Conservation (phyloP, 202 grass and related monocot genomes). For the Carex arenaria region DNA sequence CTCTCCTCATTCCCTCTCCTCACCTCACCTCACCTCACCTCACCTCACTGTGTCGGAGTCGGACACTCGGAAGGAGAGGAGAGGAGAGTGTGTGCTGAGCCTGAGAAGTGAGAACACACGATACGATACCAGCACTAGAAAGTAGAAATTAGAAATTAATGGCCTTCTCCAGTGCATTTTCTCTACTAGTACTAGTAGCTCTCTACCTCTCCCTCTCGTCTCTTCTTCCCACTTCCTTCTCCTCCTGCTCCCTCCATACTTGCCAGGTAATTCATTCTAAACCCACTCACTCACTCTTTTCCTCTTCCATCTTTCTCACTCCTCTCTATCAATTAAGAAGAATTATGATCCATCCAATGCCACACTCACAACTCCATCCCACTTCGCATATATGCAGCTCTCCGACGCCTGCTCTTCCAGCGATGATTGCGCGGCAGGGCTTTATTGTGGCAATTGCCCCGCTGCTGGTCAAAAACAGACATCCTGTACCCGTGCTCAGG, state of each 20-base stretch:
- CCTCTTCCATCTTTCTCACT: neutral
- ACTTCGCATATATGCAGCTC: neutral
- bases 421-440: conserved; percentile 53
- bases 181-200: neutral
- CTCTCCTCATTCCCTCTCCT: neutral
- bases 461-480: conserved; percentile 44
- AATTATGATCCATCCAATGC: neutral
- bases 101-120: too few relatives aligned
- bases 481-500: conserved; percentile 69
- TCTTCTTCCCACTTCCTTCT: conserved; percentile 9
- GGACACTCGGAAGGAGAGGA: neutral
- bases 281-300: too few relatives aligned
- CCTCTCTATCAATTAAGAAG: neutral
- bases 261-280: conserved; percentile 23
- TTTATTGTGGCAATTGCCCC: conserved; percentile 84
- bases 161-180: conserved; percentile 25
- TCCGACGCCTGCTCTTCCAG: conserved; percentile 57
- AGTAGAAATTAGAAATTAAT: neutral
- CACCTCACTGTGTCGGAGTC: neutral
- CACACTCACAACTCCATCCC: neutral
- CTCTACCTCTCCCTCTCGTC: conserved; percentile 29
- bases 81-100: neutral
- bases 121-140: neutral
- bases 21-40: neutral
- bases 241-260: conserved; percentile 13